Percentiles rank a stretch among this genome's conserved stretches.
Conservation (phyloP, 352 stramenopile species). For the Globisporangium orthogonon region DNA sequence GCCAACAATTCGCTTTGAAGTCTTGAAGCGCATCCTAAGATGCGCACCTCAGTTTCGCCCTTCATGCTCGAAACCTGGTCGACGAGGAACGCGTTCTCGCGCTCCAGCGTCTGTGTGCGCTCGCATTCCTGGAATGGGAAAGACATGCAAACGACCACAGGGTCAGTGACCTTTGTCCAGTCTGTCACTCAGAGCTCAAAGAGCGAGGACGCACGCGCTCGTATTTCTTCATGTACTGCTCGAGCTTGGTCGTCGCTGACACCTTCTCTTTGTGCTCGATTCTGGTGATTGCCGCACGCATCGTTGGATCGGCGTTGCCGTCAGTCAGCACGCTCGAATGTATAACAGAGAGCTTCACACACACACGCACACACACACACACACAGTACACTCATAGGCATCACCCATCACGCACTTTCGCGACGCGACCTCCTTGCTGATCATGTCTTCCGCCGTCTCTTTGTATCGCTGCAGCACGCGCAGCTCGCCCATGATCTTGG, state of each 20-base stretch:
- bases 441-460: conserved; percentile 60
- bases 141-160: background rate
- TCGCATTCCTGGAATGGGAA: conserved; percentile 37
- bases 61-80: conserved; percentile 70
- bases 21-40: background rate
- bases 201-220: conserved; percentile 26
- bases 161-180: background rate
- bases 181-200: background rate
- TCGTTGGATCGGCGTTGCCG: background rate
- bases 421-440: conserved; percentile 40
- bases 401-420: conserved; percentile 31
- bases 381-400: background rate
- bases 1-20: background rate
- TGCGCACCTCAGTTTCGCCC: conserved; percentile 48
- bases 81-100: conserved; percentile 61
- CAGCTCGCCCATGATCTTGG: conserved; percentile 59
- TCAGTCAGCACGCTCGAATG: background rate
- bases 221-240: conserved; percentile 82
- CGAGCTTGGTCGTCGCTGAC: conserved; percentile 48
- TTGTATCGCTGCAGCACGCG: conserved; percentile 71
- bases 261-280: conserved; percentile 70
- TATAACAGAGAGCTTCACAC: background rate
- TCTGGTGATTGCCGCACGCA: conserved; percentile 9
- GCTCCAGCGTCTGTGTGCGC: conserved; percentile 44
- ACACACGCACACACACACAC: background rate